Conservation (phyloP, 2,329 filamentous ascomycete species). For the Lasiodiplodia sp. region DNA sequence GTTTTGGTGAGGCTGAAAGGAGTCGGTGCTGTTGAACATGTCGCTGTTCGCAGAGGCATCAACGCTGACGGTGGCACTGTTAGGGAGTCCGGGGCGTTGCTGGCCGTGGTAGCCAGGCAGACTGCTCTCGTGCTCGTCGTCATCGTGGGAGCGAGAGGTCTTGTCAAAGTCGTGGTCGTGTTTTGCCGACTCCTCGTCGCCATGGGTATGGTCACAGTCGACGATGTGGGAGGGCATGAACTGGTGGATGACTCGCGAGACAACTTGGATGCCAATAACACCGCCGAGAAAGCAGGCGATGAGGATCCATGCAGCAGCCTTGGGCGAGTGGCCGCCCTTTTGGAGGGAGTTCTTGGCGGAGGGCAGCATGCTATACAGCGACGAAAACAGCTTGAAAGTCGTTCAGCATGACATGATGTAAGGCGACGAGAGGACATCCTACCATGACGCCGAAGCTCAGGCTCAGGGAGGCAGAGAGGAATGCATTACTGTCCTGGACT, state of each 20-base stretch:
- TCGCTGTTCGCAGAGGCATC: slow-evolving; percentile 24
- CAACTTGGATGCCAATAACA: slow-evolving; percentile 76
- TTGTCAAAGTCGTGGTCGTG: slow-evolving; percentile 30
- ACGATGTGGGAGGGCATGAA: slow-evolving; percentile 81
- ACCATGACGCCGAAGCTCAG: slow-evolving; percentile 98
- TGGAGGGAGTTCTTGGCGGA: slow-evolving; percentile 81
- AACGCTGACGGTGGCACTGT: slow-evolving; percentile 23
- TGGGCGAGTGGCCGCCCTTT: slow-evolving; percentile 70
- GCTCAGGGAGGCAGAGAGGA: slow-evolving; percentile 87
- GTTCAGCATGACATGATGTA: slow-evolving; percentile 11
- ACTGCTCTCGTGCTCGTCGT: slow-evolving; percentile 38
- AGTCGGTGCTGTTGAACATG: slow-evolving; percentile 25
- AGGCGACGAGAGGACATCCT: slow-evolving; percentile 27
- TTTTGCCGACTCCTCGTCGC: slow-evolving; percentile 55
- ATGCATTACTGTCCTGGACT: slow-evolving; percentile 87
- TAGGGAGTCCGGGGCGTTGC: slow-evolving; percentile 30
- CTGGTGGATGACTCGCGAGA: slow-evolving; percentile 76
- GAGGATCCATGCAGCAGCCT: slow-evolving; percentile 71
- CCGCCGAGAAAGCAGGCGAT: slow-evolving; percentile 75
- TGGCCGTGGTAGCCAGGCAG: slow-evolving; percentile 32
- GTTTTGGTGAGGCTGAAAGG: slow-evolving; percentile 7
- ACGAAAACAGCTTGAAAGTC: slow-evolving; percentile 79
- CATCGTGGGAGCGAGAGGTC: slow-evolving; percentile 34
- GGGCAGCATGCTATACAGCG: slow-evolving; percentile 91
- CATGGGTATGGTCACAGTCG: slow-evolving; percentile 78